phyloP scores from a whole-genome alignment of 805 yeast genomes.

The Candida pini region DNA sequence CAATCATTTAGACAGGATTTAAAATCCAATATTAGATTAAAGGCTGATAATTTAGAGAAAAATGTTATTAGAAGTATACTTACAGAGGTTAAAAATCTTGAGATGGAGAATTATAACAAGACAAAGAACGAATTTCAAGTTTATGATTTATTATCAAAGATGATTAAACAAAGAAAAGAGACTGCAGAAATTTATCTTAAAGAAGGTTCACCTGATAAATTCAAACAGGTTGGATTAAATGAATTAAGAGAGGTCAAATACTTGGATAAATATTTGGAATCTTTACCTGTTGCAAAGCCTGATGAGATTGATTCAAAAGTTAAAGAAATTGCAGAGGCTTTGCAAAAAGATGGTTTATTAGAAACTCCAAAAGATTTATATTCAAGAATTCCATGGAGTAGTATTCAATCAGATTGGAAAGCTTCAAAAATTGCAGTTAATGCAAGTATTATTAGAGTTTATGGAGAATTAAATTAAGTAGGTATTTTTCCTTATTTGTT shows the following conservation, averaged over 20 bases:
- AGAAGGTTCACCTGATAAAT: constrained; percentile 37
- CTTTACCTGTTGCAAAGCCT: constrained; percentile 32
- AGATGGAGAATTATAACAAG: constrained; percentile 26
- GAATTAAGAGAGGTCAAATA: constrained; percentile 35
- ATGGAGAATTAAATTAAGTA: constrained; percentile 10
- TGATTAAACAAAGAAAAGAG: constrained; percentile 35
- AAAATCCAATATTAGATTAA: constrained; percentile 28
- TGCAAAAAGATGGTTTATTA: constrained; percentile 21
- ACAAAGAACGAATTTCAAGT: constrained; percentile 27
- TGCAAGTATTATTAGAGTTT: constrained; percentile 25
- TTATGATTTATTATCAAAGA: constrained; percentile 29
- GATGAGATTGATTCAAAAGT: constrained; percentile 30
- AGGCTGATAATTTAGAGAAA: constrained; percentile 31
- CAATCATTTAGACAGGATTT: constrained; percentile 27
- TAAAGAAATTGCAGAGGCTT: constrained; percentile 21
- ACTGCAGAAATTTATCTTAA: constrained; percentile 33
- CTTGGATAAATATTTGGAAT: constrained; percentile 28
- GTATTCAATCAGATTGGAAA: constrained; percentile 30
- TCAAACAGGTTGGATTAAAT: constrained; percentile 30
- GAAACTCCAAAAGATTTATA: constrained; percentile 23
- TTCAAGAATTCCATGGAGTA: constrained; percentile 31
- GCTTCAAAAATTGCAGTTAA: constrained; percentile 29
- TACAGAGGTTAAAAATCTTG: constrained; percentile 35
- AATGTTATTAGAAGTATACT: constrained; percentile 35
- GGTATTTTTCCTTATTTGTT: neutral